A percentile compares a stretch with the other conserved stretches of the same genome.
Conservation (phyloP, 2,329 filamentous ascomycete species). For the Xylaria sp. region DNA sequence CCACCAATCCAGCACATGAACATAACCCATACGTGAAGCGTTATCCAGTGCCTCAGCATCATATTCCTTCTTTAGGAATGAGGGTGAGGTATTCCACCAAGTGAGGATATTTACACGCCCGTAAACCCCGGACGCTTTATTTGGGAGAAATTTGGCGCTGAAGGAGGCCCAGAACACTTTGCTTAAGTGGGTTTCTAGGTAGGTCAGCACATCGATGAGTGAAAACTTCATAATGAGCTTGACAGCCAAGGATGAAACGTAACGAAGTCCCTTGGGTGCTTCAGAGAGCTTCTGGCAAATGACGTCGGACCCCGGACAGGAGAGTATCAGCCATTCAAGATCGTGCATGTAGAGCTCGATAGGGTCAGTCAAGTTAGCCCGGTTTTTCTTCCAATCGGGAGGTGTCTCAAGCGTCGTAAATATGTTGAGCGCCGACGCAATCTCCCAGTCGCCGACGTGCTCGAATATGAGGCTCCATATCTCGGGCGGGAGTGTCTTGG, state of each 20-base stretch:
- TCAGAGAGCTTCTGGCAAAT: conserved; percentile 79
- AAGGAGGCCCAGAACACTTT: conserved; percentile 84
- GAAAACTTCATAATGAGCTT: conserved; percentile 93
- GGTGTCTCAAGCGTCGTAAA: conserved; percentile 82
- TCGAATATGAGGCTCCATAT: conserved; percentile 91
- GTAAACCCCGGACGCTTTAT: conserved; percentile 88
- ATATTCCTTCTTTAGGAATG: conserved; percentile 88
- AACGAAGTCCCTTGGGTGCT: conserved; percentile 74
- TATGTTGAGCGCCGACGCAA: conserved; percentile 82
- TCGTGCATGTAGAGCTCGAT: conserved; percentile 79
- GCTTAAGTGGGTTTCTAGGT: conserved; percentile 71
- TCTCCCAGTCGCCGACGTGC: conserved; percentile 88
- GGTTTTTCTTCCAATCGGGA: conserved; percentile 52
- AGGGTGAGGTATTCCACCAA: conserved; percentile 88
- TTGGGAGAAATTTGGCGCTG: conserved; percentile 85
- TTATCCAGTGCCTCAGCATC: conserved; percentile 86
- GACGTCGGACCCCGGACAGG: conserved; percentile 70
- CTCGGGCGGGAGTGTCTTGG: conserved; percentile 76
- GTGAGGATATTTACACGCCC: conserved; percentile 85
- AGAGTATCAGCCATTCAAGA: conserved; percentile 86
- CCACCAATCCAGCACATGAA: conserved; percentile 93
- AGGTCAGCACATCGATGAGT: conserved; percentile 80
- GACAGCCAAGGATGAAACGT: conserved; percentile 82
- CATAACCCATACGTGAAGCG: conserved; percentile 85
- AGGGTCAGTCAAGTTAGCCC: conserved; percentile 61